Evolutionary conservation across 441 rosid genomes (phyloP).

Genomic region (Geranium incanum): DNA sequence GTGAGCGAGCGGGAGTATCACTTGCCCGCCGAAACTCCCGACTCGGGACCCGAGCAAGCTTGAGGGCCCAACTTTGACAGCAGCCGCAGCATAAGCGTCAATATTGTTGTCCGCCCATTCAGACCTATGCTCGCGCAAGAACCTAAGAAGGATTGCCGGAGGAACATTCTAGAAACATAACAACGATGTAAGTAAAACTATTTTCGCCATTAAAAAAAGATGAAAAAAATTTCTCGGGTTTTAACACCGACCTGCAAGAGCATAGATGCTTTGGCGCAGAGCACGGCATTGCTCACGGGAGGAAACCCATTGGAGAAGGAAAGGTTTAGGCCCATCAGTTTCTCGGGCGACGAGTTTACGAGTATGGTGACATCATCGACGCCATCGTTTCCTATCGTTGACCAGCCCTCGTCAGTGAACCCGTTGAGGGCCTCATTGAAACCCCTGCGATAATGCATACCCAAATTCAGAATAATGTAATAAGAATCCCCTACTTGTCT

Average conservation of each 20-base stretch:
- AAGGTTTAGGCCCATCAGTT: constrained; percentile 35
- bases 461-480: neutral
- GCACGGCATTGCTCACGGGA: constrained; percentile 74
- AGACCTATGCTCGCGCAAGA: constrained; percentile 87
- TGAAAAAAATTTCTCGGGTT: neutral
- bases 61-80: constrained; percentile 65
- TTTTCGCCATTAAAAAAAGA: neutral
- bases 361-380: constrained; percentile 80
- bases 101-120: constrained; percentile 98
- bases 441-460: constrained; percentile 44
- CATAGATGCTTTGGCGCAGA: constrained; percentile 98
- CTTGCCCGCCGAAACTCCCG: constrained; percentile 87
- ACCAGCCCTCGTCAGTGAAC: constrained; percentile 91
- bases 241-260: constrained; percentile 64
- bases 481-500: too few species aligned
- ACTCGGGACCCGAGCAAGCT: constrained; percentile 84
- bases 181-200: constrained; percentile 12
- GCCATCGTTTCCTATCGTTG: constrained; percentile 67
- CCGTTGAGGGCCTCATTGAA: constrained; percentile 91
- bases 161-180: constrained; percentile 57
- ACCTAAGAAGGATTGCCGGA: constrained; percentile 85
- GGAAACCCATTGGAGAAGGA: constrained; percentile 35
- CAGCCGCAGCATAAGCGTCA: constrained; percentile 88
- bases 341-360: constrained; percentile 43
- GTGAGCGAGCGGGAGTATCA: constrained; percentile 91